Conservation (phyloP, 306 rosid genomes). For the Cyclanthera cordifolia region DNA sequence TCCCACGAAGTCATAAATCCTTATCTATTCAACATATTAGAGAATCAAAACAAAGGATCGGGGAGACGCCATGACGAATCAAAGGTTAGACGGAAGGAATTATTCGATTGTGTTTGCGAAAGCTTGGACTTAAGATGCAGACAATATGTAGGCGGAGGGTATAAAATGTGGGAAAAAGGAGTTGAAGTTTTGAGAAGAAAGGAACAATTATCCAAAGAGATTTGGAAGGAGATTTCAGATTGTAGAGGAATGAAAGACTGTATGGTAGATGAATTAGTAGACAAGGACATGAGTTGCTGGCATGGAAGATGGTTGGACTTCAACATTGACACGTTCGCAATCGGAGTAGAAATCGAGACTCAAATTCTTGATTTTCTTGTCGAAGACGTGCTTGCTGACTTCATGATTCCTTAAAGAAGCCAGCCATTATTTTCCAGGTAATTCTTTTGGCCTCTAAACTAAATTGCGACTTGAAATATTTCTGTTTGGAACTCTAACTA, state of each 20-base stretch:
- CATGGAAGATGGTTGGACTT: conserved; percentile 72
- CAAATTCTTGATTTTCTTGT: conserved; percentile 55
- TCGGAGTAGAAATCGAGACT: conserved; percentile 57
- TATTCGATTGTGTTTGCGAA: conserved; percentile 64
- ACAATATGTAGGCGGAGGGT: conserved; percentile 49
- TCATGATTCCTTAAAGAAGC: conserved; percentile 13
- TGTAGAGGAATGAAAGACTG: conserved; percentile 61
- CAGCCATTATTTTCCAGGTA: conserved; percentile 7
- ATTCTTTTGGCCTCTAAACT: neutral
- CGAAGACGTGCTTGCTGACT: conserved; percentile 46
- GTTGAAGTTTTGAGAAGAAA: conserved; percentile 50
- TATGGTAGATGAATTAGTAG: conserved; percentile 86
- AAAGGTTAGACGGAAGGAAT: conserved; percentile 39
- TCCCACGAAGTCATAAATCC: conserved; percentile 45
- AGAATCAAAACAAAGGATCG: conserved; percentile 36
- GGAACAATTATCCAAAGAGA: conserved; percentile 51
- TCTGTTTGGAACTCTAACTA: neutral
- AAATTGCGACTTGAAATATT: neutral
- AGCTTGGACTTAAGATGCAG: conserved; percentile 58
- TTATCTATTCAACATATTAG: conserved; percentile 51
- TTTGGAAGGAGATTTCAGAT: conserved; percentile 59
- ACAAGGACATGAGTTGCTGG: conserved; percentile 73
- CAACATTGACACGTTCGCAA: conserved; percentile 42
- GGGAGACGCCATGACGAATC: neutral
- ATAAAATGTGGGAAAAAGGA: conserved; percentile 59